Evolutionary conservation across 1,139 yeast species (phyloP), one percentile per base, ranked within the genome.

Genomic region (Ogataea hybrid): DNA sequence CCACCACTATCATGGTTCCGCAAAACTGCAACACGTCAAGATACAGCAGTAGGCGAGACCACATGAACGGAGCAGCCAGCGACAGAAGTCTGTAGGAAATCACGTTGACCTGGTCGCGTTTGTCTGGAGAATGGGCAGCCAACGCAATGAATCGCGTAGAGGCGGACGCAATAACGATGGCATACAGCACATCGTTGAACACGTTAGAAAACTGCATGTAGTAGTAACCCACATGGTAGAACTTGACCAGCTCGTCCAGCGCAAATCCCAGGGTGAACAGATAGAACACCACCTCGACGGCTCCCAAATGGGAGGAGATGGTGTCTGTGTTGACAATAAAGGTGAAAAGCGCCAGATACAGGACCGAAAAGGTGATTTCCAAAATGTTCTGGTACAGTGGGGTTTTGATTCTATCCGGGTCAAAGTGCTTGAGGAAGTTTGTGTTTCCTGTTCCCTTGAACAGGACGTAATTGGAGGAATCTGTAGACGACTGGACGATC

Each of bases 1-100:
- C 69, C 4, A 88, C 92, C 30, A 88, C 92, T 52, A 88, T 75
- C 88, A 87, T 84, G 4, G 90, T 89, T 32, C 96, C 96, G 41
- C 87, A 88, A 62, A 88, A 87, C 54, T 79, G 75, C 51, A 83
- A 81, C 4, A 92, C 84, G 60, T 88, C 96, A 56, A 87, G 72
- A 62, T 73, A 87, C 34, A 88, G 69, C 43, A 88, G 67, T 44
- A 88, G 66, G 44, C 96, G 71, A 5, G 86, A 77, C 95, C 96
- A 88, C 75, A 88, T 82, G 52, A 88, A 70, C 1, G 96, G 96
- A 2, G 96, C 85, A 11, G 87, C 89, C 57, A 92, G 75, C 0
- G 95, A 82, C 42, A 88, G 66, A 3, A 86, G 61, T 50, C 94
- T 69, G 62, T 81, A 87, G 0, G 94, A 78, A 4, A 83, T 70